Evolutionary conservation across 2,329 filamentous ascomycete species (phyloP).

Genomic region (Aspergillus sp.): DNA sequence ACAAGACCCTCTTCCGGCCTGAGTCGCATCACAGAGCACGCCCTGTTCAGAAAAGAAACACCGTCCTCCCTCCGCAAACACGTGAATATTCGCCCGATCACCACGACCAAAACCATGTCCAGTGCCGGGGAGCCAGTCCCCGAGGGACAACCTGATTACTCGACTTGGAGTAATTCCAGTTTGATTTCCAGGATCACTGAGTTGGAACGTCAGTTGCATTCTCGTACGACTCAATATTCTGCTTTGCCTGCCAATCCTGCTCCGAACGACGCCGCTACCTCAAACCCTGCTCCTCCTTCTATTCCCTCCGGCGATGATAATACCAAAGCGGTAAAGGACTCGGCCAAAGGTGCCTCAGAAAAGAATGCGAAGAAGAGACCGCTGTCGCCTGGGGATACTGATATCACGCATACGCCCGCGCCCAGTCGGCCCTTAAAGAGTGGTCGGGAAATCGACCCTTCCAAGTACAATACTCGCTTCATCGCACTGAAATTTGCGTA

Average conservation of each 20-base stretch:
- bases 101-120: slow-evolving; percentile 17
- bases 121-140: slow-evolving; percentile 10
- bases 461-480: slow-evolving; percentile 74
- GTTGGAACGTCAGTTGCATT: slow-evolving; percentile 62
- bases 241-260: slow-evolving; percentile 1
- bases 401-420: slow-evolving; percentile 19
- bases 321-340: slow-evolving; percentile 1
- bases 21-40: slow-evolving; percentile 8
- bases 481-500: slow-evolving; percentile 95
- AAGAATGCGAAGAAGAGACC: slow-evolving; percentile 12
- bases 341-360: slow-evolving; percentile 4
- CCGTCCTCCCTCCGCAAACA: slow-evolving; percentile 4
- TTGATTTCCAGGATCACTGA: slow-evolving; percentile 64
- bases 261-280: not conserved
- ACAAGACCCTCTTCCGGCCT: slow-evolving; percentile 8
- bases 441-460: slow-evolving; percentile 63
- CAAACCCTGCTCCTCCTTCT: no score
- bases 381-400: slow-evolving; percentile 11
- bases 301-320: not conserved
- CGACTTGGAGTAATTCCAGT: slow-evolving; percentile 62
- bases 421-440: slow-evolving; percentile 35
- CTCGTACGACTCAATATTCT: slow-evolving; percentile 29
- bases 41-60: slow-evolving; percentile 5
- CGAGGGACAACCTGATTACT: slow-evolving; percentile 46
- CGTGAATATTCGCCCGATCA: slow-evolving; percentile 10